Percentiles rank a stretch among this genome's conserved stretches.
Conservation (phyloP, 768 basidiomycete genomes). For the Tricholoma hemisulphureum region DNA sequence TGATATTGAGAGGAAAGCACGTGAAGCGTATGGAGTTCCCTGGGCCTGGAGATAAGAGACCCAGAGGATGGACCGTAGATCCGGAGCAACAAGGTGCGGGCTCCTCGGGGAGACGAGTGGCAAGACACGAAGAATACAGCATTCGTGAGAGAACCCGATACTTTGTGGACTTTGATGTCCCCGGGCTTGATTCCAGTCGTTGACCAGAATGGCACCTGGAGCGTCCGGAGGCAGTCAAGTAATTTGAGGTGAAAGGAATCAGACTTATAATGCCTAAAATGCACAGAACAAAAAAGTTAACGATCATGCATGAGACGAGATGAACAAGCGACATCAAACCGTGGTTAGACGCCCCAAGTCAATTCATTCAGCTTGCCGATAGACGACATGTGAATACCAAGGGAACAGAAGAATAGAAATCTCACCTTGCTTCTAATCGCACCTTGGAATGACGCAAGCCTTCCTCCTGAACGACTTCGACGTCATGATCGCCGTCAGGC, state of each 20-base stretch:
- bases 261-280: conserved; percentile 63
- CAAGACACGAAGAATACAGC: conserved; percentile 95
- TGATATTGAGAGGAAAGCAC: conserved; percentile 83
- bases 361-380: conserved; percentile 34
- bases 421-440: conserved; percentile 72
- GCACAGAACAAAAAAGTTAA: conserved; percentile 16
- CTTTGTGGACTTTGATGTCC: conserved; percentile 65
- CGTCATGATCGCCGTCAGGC: conserved; percentile 29
- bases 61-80: conserved; percentile 90
- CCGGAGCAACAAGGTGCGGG: conserved; percentile 77
- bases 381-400: conserved; percentile 25
- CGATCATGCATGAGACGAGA: conserved; percentile 1
- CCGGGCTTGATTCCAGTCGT: conserved; percentile 43
- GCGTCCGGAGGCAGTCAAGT: conserved; percentile 51
- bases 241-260: conserved; percentile 52
- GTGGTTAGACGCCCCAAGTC: conserved; percentile 32
- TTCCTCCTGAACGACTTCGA: conserved; percentile 50
- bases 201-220: conserved; percentile 63
- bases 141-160: conserved; percentile 92
- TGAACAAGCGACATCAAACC: conserved; percentile 35
- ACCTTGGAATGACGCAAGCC: conserved; percentile 58
- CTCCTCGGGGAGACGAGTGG: conserved; percentile 38
- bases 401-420: conserved; percentile 22
- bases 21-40: conserved; percentile 86
- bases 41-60: conserved; percentile 81